Conservation (phyloP, 2,329 filamentous ascomycete species). For the Pseudogymnoascus sp. region DNA sequence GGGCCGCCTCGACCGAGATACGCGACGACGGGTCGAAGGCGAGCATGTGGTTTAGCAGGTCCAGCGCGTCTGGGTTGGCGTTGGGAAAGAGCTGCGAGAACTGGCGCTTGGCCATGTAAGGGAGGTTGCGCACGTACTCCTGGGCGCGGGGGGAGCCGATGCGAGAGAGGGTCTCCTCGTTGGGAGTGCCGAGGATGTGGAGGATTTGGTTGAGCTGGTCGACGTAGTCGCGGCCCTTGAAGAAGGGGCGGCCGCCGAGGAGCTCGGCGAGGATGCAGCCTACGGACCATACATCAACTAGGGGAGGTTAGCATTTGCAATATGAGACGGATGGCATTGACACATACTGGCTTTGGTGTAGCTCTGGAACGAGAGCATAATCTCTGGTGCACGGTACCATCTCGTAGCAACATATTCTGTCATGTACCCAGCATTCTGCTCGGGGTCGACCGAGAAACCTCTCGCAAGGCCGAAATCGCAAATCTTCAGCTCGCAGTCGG, state of each 20-base stretch:
- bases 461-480: conserved; percentile 95
- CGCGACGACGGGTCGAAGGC: conserved; percentile 91
- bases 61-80: conserved; percentile 91
- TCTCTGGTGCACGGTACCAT: conserved; percentile 98
- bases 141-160: conserved; percentile 94
- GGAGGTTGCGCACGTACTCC: conserved; percentile 95
- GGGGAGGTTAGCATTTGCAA: conserved; percentile 32
- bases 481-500: conserved; percentile 98
- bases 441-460: conserved; percentile 93
- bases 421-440: conserved; percentile 99
- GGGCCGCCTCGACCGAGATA: conserved; percentile 87
- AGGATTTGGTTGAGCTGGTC: conserved; percentile 99
- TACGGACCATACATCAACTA: conserved; percentile 98
- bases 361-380: conserved; percentile 99
- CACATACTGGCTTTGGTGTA: conserved; percentile 99
- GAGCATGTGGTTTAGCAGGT: conserved; percentile 93
- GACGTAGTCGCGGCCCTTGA: conserved; percentile 98
- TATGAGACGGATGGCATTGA: conserved; percentile 10
- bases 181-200: conserved; percentile 93
- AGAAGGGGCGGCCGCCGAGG: conserved; percentile 91
- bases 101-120: conserved; percentile 86
- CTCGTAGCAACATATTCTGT: conserved; percentile 97
- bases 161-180: conserved; percentile 84
- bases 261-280: conserved; percentile 96
- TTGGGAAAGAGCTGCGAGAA: conserved; percentile 86